Evolutionary conservation across 208 protist species (phyloP).

Genomic region (Leishmania gerbilli): DNA sequence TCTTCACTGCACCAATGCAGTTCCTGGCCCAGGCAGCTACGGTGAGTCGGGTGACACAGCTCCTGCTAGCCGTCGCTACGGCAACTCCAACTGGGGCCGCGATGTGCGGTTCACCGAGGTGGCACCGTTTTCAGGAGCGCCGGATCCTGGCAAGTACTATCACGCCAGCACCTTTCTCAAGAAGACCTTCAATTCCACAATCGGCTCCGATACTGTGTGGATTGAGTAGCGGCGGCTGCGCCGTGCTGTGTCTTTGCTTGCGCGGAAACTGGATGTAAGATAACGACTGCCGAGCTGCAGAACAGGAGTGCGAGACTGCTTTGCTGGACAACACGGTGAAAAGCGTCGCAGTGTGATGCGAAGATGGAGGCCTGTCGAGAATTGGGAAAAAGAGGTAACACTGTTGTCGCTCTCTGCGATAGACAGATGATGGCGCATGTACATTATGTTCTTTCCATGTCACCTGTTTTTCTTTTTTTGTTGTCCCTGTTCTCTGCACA

Average conservation of each 20-base stretch:
- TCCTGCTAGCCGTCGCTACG: conserved; percentile 8
- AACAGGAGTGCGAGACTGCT: not conserved
- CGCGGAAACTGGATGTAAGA: conserved; percentile 3
- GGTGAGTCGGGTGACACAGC: conserved; percentile 12
- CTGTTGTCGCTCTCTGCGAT: not conserved
- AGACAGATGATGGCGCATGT: not conserved
- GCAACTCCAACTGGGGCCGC: conserved; percentile 53
- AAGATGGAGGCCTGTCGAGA: not conserved
- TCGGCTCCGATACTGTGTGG: conserved; percentile 63
- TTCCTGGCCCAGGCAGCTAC: conserved; percentile 64
- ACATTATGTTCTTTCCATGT: conserved; percentile 1
- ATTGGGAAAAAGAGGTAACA: not conserved
- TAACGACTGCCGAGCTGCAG: not conserved
- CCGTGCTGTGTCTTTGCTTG: not conserved
- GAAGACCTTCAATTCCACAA: conserved; percentile 84
- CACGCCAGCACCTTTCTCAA: conserved; percentile 74
- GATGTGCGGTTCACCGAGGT: conserved; percentile 63
- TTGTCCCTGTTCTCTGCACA: not conserved
- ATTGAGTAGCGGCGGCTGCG: conserved; percentile 17
- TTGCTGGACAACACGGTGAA: not conserved
- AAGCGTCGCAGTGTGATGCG: not conserved
- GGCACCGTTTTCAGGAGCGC: conserved; percentile 17
- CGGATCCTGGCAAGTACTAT: conserved; percentile 66
- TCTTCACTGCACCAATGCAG: conserved; percentile 12
- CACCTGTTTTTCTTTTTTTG: not conserved